Evolutionary conservation across 495 filamentous ascomycete species (phyloP).

Genomic region (Talaromyces nanjingensis): DNA sequence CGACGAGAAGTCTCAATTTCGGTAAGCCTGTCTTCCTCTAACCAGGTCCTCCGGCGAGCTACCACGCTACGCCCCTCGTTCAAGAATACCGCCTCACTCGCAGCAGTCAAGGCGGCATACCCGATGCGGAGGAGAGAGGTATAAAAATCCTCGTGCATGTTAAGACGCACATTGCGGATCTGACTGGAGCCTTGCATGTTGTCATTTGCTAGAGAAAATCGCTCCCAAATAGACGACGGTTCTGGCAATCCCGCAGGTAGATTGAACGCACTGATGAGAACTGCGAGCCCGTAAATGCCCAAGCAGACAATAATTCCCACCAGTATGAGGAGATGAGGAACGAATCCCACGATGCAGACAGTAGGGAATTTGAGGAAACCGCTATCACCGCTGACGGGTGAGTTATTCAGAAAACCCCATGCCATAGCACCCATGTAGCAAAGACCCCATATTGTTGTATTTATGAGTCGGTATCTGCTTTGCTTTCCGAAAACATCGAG

Average conservation of each 20-base stretch:
- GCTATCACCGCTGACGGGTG: constrained; percentile 31
- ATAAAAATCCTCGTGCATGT: constrained; percentile 89
- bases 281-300: constrained; percentile 66
- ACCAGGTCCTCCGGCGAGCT: constrained; percentile 77
- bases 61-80: constrained; percentile 78
- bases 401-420: constrained; percentile 60
- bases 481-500: constrained; percentile 76
- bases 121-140: constrained; percentile 79
- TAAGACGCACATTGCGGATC: constrained; percentile 68
- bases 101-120: constrained; percentile 80
- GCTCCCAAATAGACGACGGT: constrained; percentile 39
- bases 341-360: constrained; percentile 89
- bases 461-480: constrained; percentile 67
- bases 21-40: constrained; percentile 77
- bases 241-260: constrained; percentile 38
- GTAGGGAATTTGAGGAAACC: constrained; percentile 76
- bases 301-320: constrained; percentile 68
- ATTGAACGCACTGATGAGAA: constrained; percentile 68
- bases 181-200: constrained; percentile 92
- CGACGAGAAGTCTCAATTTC: constrained; percentile 40
- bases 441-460: constrained; percentile 81
- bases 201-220: constrained; percentile 60
- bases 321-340: constrained; percentile 82
- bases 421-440: constrained; percentile 78
- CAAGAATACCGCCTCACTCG: constrained; percentile 90